Percentiles rank a stretch among this genome's conserved stretches.
Conservation (phyloP, 2,329 filamentous ascomycete genomes). For the Calonectria henricotiae region DNA sequence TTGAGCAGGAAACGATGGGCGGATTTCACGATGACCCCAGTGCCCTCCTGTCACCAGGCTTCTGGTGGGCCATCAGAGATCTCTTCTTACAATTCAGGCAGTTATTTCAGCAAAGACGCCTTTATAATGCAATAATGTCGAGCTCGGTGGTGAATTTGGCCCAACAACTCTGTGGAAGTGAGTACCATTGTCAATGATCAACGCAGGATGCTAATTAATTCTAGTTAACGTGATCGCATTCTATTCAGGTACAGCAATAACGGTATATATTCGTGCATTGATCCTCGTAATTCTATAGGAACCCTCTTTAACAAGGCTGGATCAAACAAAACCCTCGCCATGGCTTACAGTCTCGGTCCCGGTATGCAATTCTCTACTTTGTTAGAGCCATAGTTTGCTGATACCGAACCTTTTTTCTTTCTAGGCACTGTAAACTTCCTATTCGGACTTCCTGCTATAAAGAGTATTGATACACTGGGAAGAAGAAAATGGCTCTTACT, state of each 20-base stretch:
- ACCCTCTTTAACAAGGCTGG: slow-evolving; percentile 50
- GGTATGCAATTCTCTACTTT: not conserved
- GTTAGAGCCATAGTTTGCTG: not conserved
- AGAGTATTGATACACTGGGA: slow-evolving; percentile 57
- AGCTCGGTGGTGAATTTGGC: slow-evolving; percentile 55
- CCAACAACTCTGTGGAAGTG: slow-evolving; percentile 56
- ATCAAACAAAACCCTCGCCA: slow-evolving; percentile 43
- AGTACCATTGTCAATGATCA: not conserved
- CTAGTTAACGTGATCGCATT: slow-evolving; percentile 24
- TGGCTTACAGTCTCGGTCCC: slow-evolving; percentile 51
- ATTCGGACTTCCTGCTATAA: slow-evolving; percentile 60
- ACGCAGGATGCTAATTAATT: not conserved
- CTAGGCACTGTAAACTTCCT: slow-evolving; percentile 61
- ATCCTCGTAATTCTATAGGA: slow-evolving; percentile 38
- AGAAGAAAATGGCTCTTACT: slow-evolving; percentile 62
- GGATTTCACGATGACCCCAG: slow-evolving; percentile 46
- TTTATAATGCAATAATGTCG: slow-evolving; percentile 56
- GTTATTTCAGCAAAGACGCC: slow-evolving; percentile 51
- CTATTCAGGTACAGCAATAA: slow-evolving; percentile 47
- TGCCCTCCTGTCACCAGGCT: slow-evolving; percentile 49
- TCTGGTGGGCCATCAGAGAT: slow-evolving; percentile 52
- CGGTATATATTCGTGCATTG: not conserved
- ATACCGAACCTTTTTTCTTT: not conserved
- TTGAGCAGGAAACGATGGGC: slow-evolving; percentile 53
- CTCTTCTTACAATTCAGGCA: slow-evolving; percentile 53